These are phyloP conservation scores for Hypomyces rosellus DNA, from an alignment of 2,329 filamentous ascomycete species.

Conservation along the genomic window DNA sequence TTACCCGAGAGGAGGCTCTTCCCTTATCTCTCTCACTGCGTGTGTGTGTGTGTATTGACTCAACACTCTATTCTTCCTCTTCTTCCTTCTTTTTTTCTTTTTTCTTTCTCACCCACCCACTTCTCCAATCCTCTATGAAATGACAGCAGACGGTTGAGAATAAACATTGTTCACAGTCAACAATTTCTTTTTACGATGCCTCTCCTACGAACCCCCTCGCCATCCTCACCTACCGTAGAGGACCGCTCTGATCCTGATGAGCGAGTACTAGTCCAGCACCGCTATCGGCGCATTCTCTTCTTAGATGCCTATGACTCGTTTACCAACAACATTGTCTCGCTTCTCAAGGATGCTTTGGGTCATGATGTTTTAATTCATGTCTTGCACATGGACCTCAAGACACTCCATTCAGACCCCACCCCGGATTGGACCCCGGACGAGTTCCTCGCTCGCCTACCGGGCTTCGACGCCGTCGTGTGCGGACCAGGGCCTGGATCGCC, in stretches of 20 bases:
- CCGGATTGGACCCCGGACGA: constrained; percentile 41
- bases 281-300: constrained; percentile 60
- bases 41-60: too few relatives aligned
- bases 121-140: too few relatives aligned
- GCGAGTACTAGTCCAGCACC: background rate
- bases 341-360: constrained; percentile 64
- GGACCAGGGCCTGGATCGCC: constrained; percentile 88
- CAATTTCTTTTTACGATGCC: constrained; percentile 5
- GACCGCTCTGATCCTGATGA: background rate
- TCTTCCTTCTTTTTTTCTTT: too few relatives aligned
- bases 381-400: constrained; percentile 30
- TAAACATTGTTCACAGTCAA: background rate
- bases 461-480: constrained; percentile 79
- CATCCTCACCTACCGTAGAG: background rate
- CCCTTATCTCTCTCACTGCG: too few relatives aligned
- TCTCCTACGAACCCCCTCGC: constrained; percentile 4
- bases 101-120: too few relatives aligned
- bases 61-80: too few relatives aligned
- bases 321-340: constrained; percentile 85
- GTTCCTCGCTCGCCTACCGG: constrained; percentile 33
- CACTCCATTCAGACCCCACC: constrained; percentile 60
- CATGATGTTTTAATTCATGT: constrained; percentile 54
- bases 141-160: too few relatives aligned
- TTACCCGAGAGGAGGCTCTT: too few relatives aligned
- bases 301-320: constrained; percentile 97